Conservation (phyloP, 352 stramenopile species). For the Phytophthora meadii region DNA sequence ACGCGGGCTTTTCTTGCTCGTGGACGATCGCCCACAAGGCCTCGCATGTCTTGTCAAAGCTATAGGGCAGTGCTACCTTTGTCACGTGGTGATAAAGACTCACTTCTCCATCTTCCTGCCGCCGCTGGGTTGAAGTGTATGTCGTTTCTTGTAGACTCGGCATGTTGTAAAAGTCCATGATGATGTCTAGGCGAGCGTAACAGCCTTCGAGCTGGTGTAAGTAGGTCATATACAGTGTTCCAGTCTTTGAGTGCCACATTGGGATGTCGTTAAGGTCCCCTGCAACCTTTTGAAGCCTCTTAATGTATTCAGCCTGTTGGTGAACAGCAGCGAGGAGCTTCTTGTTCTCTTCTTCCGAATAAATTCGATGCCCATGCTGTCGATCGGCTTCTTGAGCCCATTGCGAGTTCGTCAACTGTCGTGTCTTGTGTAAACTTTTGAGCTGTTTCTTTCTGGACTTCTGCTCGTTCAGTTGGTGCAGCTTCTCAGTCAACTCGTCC, state of each 20-base stretch:
- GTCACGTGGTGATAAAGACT: slow-evolving; percentile 27
- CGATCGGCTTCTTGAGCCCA: slow-evolving; percentile 8
- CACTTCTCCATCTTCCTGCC: slow-evolving; percentile 8
- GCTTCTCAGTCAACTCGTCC: slow-evolving; percentile 13
- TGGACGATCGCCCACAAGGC: slow-evolving; percentile 13
- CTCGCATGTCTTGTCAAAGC: slow-evolving; percentile 15
- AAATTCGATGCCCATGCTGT: slow-evolving; percentile 4
- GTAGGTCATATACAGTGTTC: slow-evolving; percentile 24
- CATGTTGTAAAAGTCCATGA: slow-evolving; percentile 23
- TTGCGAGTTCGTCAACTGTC: background rate
- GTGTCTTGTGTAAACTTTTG: background rate
- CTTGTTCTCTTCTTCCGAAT: slow-evolving; percentile 23
- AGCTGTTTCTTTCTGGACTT: slow-evolving; percentile 1
- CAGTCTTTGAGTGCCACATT: slow-evolving; percentile 1
- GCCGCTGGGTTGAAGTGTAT: slow-evolving; percentile 6
- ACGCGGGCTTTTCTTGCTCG: slow-evolving; percentile 5
- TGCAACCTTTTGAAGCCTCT: background rate
- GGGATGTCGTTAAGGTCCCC: background rate
- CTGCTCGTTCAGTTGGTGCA: slow-evolving; percentile 4
- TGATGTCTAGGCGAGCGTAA: slow-evolving; percentile 16
- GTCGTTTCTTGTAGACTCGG: slow-evolving; percentile 14
- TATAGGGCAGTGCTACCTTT: slow-evolving; percentile 18
- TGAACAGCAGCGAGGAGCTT: slow-evolving; percentile 12
- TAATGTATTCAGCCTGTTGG: slow-evolving; percentile 20
- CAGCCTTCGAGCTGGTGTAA: slow-evolving; percentile 30